Evolutionary conservation across 2,329 filamentous ascomycete genomes (phyloP).

Genomic region (Venturia carpophila): DNA sequence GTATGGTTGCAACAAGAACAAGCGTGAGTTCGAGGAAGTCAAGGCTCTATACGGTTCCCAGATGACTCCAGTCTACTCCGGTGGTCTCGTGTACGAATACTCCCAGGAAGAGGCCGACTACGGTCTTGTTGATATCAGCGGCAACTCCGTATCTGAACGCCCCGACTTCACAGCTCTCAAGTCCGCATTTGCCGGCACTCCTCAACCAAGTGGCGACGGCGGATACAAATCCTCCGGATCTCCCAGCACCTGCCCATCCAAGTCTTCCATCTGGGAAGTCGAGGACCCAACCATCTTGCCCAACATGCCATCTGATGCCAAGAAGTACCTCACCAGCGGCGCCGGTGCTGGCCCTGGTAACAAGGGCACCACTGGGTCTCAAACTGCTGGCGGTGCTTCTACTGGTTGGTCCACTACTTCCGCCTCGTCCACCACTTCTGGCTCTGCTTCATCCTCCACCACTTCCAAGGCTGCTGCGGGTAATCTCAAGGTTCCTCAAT

Average conservation of each 20-base stretch:
- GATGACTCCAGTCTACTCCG: slow-evolving; percentile 89
- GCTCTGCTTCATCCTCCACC: slow-evolving; percentile 23
- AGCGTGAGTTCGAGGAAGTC: slow-evolving; percentile 74
- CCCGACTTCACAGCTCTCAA: slow-evolving; percentile 56
- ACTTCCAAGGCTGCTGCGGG: slow-evolving; percentile 37
- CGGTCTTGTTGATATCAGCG: slow-evolving; percentile 64
- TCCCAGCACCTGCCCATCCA: slow-evolving; percentile 47
- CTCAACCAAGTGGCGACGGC: slow-evolving; percentile 48
- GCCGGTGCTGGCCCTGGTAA: slow-evolving; percentile 52
- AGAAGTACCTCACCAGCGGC: slow-evolving; percentile 50
- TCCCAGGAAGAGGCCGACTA: slow-evolving; percentile 69
- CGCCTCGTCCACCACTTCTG: slow-evolving; percentile 33
- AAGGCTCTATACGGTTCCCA: slow-evolving; percentile 67
- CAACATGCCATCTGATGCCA: slow-evolving; percentile 47
- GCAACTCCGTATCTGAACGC: slow-evolving; percentile 47
- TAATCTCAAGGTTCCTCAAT: slow-evolving; percentile 37
- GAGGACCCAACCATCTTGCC: slow-evolving; percentile 43
- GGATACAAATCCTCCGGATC: slow-evolving; percentile 50
- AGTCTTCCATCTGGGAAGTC: slow-evolving; percentile 51
- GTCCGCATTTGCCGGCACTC: slow-evolving; percentile 42
- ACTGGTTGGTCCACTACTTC: slow-evolving; percentile 38
- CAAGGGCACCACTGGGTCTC: slow-evolving; percentile 43
- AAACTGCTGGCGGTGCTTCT: slow-evolving; percentile 43
- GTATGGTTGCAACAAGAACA: slow-evolving; percentile 81
- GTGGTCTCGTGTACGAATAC: slow-evolving; percentile 95